Conservation (phyloP, 2,329 filamentous ascomycete genomes). For the Fusarium algeriense region DNA sequence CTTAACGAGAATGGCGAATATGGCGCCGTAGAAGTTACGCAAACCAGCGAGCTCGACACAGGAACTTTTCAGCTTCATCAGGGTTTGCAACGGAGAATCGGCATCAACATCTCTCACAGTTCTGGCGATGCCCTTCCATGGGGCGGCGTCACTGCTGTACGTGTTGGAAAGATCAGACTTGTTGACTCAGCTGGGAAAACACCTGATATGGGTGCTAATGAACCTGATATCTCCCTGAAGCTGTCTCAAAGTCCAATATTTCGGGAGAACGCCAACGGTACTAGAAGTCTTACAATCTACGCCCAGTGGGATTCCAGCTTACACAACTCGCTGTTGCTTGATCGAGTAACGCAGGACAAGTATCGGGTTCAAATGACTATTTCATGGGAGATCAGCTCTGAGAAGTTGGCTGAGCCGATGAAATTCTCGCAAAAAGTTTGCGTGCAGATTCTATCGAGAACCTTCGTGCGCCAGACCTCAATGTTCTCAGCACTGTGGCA, state of each 20-base stretch:
- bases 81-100: constrained; percentile 88
- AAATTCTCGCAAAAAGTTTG: constrained; percentile 84
- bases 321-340: constrained; percentile 92
- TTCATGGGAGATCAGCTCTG: constrained; percentile 86
- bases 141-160: constrained; percentile 82
- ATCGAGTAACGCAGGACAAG: constrained; percentile 91
- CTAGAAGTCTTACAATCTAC: constrained; percentile 84
- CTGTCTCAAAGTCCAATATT: constrained; percentile 82
- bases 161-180: constrained; percentile 84
- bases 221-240: constrained; percentile 81
- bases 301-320: constrained; percentile 97
- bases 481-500: constrained; percentile 91
- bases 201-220: constrained; percentile 79
- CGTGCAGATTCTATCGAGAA: constrained; percentile 85
- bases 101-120: constrained; percentile 89
- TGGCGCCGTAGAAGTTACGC: constrained; percentile 90
- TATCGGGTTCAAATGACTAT: constrained; percentile 90
- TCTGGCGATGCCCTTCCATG: constrained; percentile 90
- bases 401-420: constrained; percentile 88
- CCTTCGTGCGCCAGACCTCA: constrained; percentile 86
- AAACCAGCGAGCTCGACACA: constrained; percentile 84
- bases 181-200: constrained; percentile 88
- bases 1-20: constrained; percentile 93
- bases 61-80: constrained; percentile 96
- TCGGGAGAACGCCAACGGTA: constrained; percentile 89